Conservation (phyloP, 306 rosid species). For the Cucumis cinereus region DNA sequence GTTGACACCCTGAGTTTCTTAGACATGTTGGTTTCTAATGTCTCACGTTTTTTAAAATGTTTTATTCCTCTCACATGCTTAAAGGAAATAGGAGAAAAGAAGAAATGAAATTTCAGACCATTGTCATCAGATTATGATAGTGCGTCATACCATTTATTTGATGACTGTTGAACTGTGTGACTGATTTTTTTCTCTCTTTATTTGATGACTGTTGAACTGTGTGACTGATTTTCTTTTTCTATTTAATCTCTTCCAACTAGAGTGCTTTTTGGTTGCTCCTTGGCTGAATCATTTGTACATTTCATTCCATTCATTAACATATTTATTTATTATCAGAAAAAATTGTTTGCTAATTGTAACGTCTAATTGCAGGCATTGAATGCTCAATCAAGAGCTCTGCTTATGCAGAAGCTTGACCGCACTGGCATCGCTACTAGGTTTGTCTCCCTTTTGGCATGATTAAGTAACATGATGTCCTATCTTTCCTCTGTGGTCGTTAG, state of each 20-base stretch:
- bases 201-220: not conserved
- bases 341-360: not conserved
- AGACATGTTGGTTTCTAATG: no score
- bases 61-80: not conserved
- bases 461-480: not conserved
- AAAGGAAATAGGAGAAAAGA: not conserved
- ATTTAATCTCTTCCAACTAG: not conserved
- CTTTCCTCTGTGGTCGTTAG: not conserved
- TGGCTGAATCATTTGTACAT: not conserved
- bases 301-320: not conserved
- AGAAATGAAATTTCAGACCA: not conserved
- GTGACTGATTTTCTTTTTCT: not conserved
- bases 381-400: constrained; percentile 93
- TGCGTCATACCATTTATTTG: not conserved
- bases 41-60: not conserved
- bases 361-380: constrained; percentile 57
- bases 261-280: not conserved
- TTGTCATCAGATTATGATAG: not conserved
- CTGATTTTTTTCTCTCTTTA: not conserved
- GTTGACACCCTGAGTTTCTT: no score
- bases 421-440: constrained; percentile 76
- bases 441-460: constrained; percentile 5
- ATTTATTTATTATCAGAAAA: not conserved
- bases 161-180: not conserved
- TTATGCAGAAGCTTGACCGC: constrained; percentile 93